Percentiles rank a stretch among this genome's conserved stretches.
Evolutionary conservation across 495 filamentous ascomycete species (phyloP).

Genomic region (Bacidia rubella): DNA sequence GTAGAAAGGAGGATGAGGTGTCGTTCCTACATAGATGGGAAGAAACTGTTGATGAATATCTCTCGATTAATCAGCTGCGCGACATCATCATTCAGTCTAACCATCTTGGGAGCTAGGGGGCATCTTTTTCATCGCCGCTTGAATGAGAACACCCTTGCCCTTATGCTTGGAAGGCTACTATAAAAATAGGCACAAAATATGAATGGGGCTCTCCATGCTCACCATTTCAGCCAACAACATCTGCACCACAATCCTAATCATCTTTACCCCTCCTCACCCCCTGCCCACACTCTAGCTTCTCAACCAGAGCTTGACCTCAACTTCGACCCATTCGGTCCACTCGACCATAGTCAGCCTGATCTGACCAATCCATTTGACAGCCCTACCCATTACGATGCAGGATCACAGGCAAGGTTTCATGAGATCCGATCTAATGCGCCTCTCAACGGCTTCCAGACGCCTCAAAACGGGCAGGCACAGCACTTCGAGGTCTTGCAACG

Average conservation of each 20-base stretch:
- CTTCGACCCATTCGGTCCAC: slow-evolving; percentile 25
- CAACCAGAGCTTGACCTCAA: slow-evolving; percentile 27
- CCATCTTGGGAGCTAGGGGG: no score
- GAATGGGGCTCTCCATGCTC: slow-evolving; percentile 15
- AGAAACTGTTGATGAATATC: no score
- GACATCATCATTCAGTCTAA: no score
- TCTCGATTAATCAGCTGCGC: no score
- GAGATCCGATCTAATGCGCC: slow-evolving; percentile 18
- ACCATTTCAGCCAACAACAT: slow-evolving; percentile 11
- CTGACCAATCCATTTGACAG: slow-evolving; percentile 21
- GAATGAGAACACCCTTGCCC: neutral
- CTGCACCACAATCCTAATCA: slow-evolving; percentile 3
- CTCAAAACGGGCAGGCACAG: slow-evolving; percentile 3
- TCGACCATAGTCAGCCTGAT: slow-evolving; percentile 24
- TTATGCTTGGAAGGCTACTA: neutral
- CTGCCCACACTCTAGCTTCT: slow-evolving; percentile 22
- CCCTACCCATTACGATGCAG: slow-evolving; percentile 16
- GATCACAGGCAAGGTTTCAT: slow-evolving; percentile 14
- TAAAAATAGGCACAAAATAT: slow-evolving; percentile 4
- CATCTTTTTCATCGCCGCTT: no score
- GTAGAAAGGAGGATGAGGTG: no score
- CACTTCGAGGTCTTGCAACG: slow-evolving; percentile 30
- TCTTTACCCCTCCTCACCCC: slow-evolving; percentile 12
- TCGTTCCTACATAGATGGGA: no score
- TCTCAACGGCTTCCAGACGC: slow-evolving; percentile 17